These are phyloP conservation scores for Prunus mongolica DNA, from an alignment of 306 rosid genomes.

Conservation along the genomic window DNA sequence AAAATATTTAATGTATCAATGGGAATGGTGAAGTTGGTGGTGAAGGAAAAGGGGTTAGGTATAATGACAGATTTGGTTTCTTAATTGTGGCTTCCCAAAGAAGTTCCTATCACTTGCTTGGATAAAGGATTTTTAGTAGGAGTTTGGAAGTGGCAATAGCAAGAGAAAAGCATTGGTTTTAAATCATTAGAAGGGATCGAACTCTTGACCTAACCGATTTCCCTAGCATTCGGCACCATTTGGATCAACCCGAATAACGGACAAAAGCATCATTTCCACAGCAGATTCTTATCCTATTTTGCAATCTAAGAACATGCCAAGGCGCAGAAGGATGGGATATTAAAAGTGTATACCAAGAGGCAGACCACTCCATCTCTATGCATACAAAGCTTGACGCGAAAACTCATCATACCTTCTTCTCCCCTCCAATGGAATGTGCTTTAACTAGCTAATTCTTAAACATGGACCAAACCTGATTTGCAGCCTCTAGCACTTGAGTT, in stretches of 20 bases:
- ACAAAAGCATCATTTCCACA: neutral
- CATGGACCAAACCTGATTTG: neutral
- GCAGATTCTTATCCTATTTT: neutral
- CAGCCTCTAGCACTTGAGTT: neutral
- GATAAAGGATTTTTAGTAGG: neutral
- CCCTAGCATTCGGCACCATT: neutral
- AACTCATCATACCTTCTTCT: neutral
- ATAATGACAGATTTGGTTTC: neutral
- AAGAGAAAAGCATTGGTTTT: neutral
- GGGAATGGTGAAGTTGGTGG: neutral
- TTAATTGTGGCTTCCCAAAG: neutral
- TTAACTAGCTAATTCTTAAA: neutral
- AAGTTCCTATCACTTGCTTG: neutral
- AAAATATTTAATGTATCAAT: neutral
- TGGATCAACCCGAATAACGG: neutral
- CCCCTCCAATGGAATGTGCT: neutral
- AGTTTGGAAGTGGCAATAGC: neutral
- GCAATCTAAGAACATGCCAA: neutral
- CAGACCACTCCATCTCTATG: neutral
- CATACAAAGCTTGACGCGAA: neutral
- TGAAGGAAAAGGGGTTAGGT: neutral
- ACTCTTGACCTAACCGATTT: neutral
- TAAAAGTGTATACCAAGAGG: neutral
- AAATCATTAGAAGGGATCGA: neutral
- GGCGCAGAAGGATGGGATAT: neutral